Base-by-base conservation (phyloP, 1,139 yeast genomes). In the Pichia sp. region DNA sequence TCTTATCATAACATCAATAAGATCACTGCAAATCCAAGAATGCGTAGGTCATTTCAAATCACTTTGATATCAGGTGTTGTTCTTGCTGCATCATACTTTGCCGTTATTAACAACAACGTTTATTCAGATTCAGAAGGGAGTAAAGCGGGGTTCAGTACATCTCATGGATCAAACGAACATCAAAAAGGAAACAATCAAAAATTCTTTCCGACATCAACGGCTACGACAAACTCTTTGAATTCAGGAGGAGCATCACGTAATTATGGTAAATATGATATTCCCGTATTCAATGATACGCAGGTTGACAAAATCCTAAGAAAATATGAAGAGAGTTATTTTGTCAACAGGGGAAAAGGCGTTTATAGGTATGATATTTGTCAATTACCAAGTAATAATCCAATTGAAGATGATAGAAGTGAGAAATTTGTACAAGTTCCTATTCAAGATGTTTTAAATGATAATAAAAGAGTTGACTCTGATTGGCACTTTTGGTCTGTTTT, bases 401-500 rank as follows among this genome's bases (percentile, higher is more conserved):
- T 89, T 50, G 99, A 91, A 61, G 98, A 91, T 59, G 96, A 85
- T 56, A 74, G 94, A 47, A 77, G 91, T 1, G 97, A 89, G 58
- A 83, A 82, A 50, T 77, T 88, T 34, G 81, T 89, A 11, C 88
- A 85, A 46, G 86, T 86, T 1, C 94, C 95, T 4, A 68, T 79
- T 31, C 64, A 72, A 44, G 77, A 74, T 52, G 51, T 52, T 39
- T 71, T 66, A 41, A 72, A 72, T 53, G 71, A 72, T 54, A 71
- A 73, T 48, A 66, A 69, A 42, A 67, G 66, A 41, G 73, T 77
- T 2, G 69, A 74, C 35, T 73, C 93, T 1, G 96, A 89, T 60
- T 83, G 96, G 84, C 83, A 84, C 76, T 86, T 91, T 57, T 93
- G 94, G 73, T 96, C 97, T 3, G 77, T 93, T 1, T 91, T 82